A percentile compares a stretch with the other conserved stretches of the same genome.
These are phyloP conservation scores for Camelina sativa DNA, from an alignment of 345 rosid genomes.

Conservation along the genomic window DNA sequence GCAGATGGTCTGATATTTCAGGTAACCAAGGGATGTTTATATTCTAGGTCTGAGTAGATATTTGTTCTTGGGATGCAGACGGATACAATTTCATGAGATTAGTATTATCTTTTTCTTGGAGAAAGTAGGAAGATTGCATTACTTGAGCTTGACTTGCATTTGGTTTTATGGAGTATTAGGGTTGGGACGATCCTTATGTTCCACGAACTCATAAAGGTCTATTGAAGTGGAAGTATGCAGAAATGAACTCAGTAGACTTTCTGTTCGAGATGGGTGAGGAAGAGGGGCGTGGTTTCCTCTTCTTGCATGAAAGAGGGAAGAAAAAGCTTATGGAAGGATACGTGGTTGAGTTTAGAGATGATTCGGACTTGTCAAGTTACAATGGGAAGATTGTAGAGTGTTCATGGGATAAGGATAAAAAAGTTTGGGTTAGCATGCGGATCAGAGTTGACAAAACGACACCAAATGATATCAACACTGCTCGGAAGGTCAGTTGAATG, in stretches of 20 bases:
- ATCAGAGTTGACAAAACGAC: slow-evolving; percentile 72
- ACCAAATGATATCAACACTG: slow-evolving; percentile 88
- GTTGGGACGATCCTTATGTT: slow-evolving; percentile 98
- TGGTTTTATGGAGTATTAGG: slow-evolving; percentile 48
- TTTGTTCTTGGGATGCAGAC: not conserved
- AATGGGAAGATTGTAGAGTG: slow-evolving; percentile 91
- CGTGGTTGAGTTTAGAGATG: slow-evolving; percentile 71
- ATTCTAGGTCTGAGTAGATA: not conserved
- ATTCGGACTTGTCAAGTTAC: slow-evolving; percentile 58
- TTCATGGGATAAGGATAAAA: slow-evolving; percentile 65
- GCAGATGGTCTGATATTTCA: slow-evolving; percentile 98
- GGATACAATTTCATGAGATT: not conserved
- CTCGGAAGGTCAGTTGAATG: slow-evolving; percentile 56
- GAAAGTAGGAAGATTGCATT: slow-evolving; percentile 10
- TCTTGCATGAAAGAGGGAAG: slow-evolving; percentile 73
- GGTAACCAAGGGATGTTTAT: slow-evolving; percentile 48
- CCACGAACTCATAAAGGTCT: slow-evolving; percentile 97
- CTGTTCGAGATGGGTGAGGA: slow-evolving; percentile 72
- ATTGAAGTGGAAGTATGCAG: slow-evolving; percentile 96
- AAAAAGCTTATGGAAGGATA: slow-evolving; percentile 83
- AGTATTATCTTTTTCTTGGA: not conserved
- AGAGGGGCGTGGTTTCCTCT: slow-evolving; percentile 50
- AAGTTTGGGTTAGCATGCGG: slow-evolving; percentile 80
- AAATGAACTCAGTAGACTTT: slow-evolving; percentile 94
- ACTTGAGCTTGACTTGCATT: slow-evolving; percentile 12